phyloP scores from a whole-genome alignment of 2,329 filamentous ascomycete genomes.

The Talaromyces atroroseus region DNA sequence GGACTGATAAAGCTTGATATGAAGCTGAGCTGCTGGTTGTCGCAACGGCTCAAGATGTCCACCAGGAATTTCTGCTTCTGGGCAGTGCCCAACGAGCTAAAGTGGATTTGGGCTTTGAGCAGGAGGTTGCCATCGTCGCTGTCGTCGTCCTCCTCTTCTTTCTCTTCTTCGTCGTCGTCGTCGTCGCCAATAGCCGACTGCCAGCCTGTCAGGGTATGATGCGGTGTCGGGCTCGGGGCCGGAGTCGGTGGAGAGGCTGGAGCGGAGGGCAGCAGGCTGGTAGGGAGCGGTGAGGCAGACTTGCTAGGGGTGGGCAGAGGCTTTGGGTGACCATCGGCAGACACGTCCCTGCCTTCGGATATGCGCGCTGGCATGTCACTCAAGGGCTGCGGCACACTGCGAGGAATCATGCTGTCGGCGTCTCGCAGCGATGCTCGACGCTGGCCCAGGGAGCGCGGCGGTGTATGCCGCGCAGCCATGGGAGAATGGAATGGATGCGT shows the following conservation, averaged over 20 bases:
- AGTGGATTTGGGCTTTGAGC: conserved; percentile 71
- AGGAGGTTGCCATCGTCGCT: conserved; percentile 73
- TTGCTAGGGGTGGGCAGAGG: conserved; percentile 48
- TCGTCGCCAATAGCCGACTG: conserved; percentile 22
- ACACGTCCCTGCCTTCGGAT: conserved; percentile 25
- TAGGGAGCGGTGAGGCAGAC: conserved; percentile 48
- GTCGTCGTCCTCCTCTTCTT: neutral
- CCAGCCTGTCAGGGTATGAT: conserved; percentile 52
- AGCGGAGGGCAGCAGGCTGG: conserved; percentile 59
- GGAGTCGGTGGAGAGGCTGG: conserved; percentile 63
- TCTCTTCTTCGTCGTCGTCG: conserved; percentile 50
- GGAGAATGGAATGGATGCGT: neutral
- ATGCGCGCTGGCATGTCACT: conserved; percentile 25
- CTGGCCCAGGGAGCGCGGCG: conserved; percentile 22
- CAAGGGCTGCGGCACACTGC: conserved; percentile 24
- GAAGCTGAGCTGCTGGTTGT: conserved; percentile 90
- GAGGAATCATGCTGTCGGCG: conserved; percentile 22
- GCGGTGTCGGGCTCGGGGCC: conserved; percentile 60
- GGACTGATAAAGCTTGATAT: conserved; percentile 95
- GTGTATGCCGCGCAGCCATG: conserved; percentile 17
- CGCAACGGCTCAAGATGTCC: conserved; percentile 87
- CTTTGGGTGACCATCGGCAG: conserved; percentile 25
- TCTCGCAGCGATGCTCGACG: conserved; percentile 24
- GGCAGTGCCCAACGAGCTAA: conserved; percentile 67
- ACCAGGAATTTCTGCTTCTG: conserved; percentile 77